phyloP scores from a whole-genome alignment of 2,329 filamentous ascomycete genomes.

The Biscogniauxia sp. region DNA sequence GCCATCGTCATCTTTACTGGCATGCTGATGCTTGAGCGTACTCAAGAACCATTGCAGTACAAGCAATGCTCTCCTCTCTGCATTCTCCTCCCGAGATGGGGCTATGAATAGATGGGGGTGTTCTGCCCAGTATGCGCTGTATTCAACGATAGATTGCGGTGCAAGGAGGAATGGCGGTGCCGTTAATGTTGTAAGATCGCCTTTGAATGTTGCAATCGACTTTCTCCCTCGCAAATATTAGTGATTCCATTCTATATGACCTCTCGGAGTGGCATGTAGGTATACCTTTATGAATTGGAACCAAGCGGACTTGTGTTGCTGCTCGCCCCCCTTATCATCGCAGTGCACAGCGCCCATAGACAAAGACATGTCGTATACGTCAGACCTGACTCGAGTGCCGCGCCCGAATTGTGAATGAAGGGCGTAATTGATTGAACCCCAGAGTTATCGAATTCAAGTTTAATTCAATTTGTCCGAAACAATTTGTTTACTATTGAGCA shows the following conservation, averaged over 20 bases:
- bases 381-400: not conserved
- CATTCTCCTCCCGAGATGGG: slow-evolving; percentile 74
- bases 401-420: not conserved
- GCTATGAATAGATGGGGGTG: slow-evolving; percentile 77
- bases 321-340: slow-evolving; percentile 24
- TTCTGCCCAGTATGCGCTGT: slow-evolving; percentile 80
- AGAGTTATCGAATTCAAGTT: too few species aligned
- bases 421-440: too few species aligned
- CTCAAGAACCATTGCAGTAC: slow-evolving; percentile 97
- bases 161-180: slow-evolving; percentile 82
- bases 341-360: slow-evolving; percentile 12
- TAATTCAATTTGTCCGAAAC: too few species aligned
- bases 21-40: slow-evolving; percentile 84
- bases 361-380: slow-evolving; percentile 16
- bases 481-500: not conserved
- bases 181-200: slow-evolving; percentile 76
- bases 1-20: slow-evolving; percentile 69
- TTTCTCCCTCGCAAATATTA: slow-evolving; percentile 23
- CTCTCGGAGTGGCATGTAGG: not conserved
- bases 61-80: slow-evolving; percentile 76
- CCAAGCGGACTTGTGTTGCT: slow-evolving; percentile 29
- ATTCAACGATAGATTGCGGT: slow-evolving; percentile 74
- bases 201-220: slow-evolving; percentile 80
- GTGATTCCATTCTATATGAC: not conserved
- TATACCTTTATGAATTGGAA: slow-evolving; percentile 30